These are phyloP conservation scores for Pichia heedii DNA, from an alignment of 805 yeast species.

Conservation along the genomic window DNA sequence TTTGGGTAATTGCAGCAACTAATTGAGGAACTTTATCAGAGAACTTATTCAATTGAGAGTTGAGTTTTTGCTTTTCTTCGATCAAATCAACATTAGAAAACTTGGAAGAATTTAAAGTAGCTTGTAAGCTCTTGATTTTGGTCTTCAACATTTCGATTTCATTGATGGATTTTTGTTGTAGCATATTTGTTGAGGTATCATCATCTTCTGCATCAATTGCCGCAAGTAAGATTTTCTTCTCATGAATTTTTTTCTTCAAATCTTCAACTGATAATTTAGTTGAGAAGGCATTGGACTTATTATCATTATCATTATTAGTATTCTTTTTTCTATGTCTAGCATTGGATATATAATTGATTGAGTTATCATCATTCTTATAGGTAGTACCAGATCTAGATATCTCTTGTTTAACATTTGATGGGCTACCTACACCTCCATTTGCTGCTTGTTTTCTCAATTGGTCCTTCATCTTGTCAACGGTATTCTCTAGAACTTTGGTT, in stretches of 20 bases:
- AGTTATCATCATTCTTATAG: slow-evolving; percentile 69
- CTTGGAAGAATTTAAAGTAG: slow-evolving; percentile 25
- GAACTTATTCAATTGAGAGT: slow-evolving; percentile 48
- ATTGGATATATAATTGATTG: slow-evolving; percentile 46
- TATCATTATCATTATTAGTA: slow-evolving; percentile 13
- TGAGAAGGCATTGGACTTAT: slow-evolving; percentile 12
- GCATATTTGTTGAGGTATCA: slow-evolving; percentile 27
- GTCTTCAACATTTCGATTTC: slow-evolving; percentile 59
- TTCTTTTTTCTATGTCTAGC: slow-evolving; percentile 47
- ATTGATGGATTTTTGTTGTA: slow-evolving; percentile 31
- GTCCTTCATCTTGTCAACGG: slow-evolving; percentile 62
- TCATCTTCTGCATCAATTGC: slow-evolving; percentile 64
- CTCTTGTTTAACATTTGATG: slow-evolving; percentile 17
- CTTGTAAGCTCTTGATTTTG: slow-evolving; percentile 43
- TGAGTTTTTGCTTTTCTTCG: slow-evolving; percentile 41
- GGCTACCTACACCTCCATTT: slow-evolving; percentile 18
- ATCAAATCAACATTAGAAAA: slow-evolving; percentile 26
- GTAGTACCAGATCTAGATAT: slow-evolving; percentile 40
- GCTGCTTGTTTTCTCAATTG: slow-evolving; percentile 37
- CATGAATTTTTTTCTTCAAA: slow-evolving; percentile 57
- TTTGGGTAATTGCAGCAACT: slow-evolving; percentile 49
- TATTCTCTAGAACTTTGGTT: slow-evolving; percentile 60
- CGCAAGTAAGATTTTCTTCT: slow-evolving; percentile 60
- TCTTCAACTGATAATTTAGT: slow-evolving; percentile 40
- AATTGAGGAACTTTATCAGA: slow-evolving; percentile 68